Base-by-base conservation (phyloP, 2,329 filamentous ascomycete species). In the Fragosphaeria purpurea region DNA sequence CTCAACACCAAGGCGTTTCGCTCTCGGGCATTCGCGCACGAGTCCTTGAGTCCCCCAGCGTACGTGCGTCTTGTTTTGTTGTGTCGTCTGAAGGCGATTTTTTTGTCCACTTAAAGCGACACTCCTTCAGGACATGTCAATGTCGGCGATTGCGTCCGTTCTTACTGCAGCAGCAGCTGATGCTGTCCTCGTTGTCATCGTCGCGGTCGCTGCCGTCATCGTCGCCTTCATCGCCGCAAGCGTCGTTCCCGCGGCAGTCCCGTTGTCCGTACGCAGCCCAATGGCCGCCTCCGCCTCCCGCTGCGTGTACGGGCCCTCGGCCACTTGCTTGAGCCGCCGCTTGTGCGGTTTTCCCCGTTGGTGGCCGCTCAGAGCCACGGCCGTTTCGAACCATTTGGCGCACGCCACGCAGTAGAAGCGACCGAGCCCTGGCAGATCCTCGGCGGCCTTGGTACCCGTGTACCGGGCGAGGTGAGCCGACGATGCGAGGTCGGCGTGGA, bases 351-450 rank as follows among this genome's bases (percentile, higher is more conserved):
- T 98, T 60, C 88, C 88, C 66, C 85, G 88, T 51, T 75, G 75
- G 69, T 98, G 93, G 33, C 79, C 75, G 38, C 76, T 73, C 52
- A 95, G 72, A 59, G 87, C 94, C 60, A 77, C 67, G 58, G 93
- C 86, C 46, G 82, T 85, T 66, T 97, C 91, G 66, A 94, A 97
- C 85, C 88, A 97, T 71, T 95, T 97, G 56, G 93, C 85, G 67
- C 93, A 98, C 68, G 95, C 86, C 12, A 85, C 75, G 67, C 93
- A 98, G 68, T 96, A 97, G 65, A 83, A 83, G 59, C 81, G 76
- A 32, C 93, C 93, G 46, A 96, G 74, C 0, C 83, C 91, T 4
- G 93, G 93, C 38, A 96, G 76, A 61, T 97, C 93, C 64, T 97
- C 91, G 30, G 78, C 70, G 6, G 85, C 80, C 63, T 95, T 94